A percentile compares a stretch with the other conserved stretches of the same genome.
phyloP scores from a whole-genome alignment of 2,329 filamentous ascomycete genomes.

The Fusarium sp. region DNA sequence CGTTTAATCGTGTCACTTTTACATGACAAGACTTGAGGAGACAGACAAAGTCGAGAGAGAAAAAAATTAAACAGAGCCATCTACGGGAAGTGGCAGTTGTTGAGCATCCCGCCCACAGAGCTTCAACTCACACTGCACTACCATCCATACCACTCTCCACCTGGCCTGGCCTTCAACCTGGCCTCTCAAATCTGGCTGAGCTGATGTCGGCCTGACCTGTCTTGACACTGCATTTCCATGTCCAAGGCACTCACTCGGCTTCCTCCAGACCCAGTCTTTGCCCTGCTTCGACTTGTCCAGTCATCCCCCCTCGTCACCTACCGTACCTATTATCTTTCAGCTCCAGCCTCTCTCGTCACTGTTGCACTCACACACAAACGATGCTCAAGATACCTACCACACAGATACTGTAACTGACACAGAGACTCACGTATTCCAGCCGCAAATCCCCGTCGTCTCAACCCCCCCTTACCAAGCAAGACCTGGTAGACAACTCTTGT shows the following conservation, averaged over 20 bases:
- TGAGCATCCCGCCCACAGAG: conserved; percentile 14
- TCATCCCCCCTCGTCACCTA: conserved; percentile 26
- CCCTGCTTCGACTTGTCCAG: conserved; percentile 19
- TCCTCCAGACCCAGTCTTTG: conserved; percentile 21
- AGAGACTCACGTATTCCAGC: conserved; percentile 39
- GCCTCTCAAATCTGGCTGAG: conserved; percentile 24
- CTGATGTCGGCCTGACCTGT: conserved; percentile 29
- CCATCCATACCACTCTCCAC: conserved; percentile 28
- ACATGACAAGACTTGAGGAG: conserved; percentile 28
- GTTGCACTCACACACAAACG: conserved; percentile 33
- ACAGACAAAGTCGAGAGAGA: conserved; percentile 19
- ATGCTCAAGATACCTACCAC: conserved; percentile 31
- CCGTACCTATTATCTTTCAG: conserved; percentile 9
- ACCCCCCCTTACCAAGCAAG: conserved; percentile 16
- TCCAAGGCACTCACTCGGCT: conserved; percentile 23
- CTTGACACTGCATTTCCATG: conserved; percentile 31
- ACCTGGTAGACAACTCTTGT: conserved; percentile 12
- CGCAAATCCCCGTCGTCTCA: conserved; percentile 28
- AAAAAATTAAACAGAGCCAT: conserved; percentile 2
- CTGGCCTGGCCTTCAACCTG: not conserved
- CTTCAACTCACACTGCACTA: conserved; percentile 29
- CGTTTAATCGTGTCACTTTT: conserved; percentile 40
- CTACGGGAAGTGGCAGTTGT: conserved; percentile 21
- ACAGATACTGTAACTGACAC: conserved; percentile 37
- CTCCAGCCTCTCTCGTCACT: conserved; percentile 30